Evolutionary conservation across 768 basidiomycete species (phyloP).

Genomic region (Rhodotorula kratochvilovae): DNA sequence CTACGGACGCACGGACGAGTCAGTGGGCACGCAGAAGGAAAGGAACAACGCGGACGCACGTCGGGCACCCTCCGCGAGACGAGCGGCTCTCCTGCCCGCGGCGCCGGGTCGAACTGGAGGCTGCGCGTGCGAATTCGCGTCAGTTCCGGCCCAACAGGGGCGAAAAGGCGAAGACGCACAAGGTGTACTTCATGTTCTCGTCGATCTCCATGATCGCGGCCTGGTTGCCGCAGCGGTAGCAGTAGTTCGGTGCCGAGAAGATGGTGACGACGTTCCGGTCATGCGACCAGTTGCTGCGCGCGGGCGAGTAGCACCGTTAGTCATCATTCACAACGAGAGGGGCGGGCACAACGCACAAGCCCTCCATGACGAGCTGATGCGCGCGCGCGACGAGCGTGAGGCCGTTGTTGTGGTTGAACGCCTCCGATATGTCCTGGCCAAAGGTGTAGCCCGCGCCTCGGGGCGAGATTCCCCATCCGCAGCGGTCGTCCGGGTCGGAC

Average conservation of each 20-base stretch:
- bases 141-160: slow-evolving; percentile 20
- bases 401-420: slow-evolving; percentile 99
- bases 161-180: slow-evolving; percentile 54
- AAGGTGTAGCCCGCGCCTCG: slow-evolving; percentile 99
- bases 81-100: slow-evolving; percentile 94
- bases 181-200: slow-evolving; percentile 54
- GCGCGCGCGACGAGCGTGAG: slow-evolving; percentile 72
- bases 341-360: slow-evolving; percentile 52
- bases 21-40: not conserved
- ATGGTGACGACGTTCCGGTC: slow-evolving; percentile 99
- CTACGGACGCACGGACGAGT: not conserved
- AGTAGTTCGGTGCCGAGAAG: slow-evolving; percentile 99
- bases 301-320: slow-evolving; percentile 51
- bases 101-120: slow-evolving; percentile 99
- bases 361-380: slow-evolving; percentile 79
- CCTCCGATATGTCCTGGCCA: slow-evolving; percentile 97
- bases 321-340: not conserved
- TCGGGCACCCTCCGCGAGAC: slow-evolving; percentile 59
- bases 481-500: slow-evolving; percentile 99
- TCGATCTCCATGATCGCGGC: slow-evolving; percentile 99
- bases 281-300: slow-evolving; percentile 86
- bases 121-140: slow-evolving; percentile 50
- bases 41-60: slow-evolving; percentile 13
- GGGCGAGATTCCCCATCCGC: slow-evolving; percentile 98
- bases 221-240: slow-evolving; percentile 98